Evolutionary conservation across 257 asterid genomes (phyloP).

Genomic region (Nicotiana noctiflora): DNA sequence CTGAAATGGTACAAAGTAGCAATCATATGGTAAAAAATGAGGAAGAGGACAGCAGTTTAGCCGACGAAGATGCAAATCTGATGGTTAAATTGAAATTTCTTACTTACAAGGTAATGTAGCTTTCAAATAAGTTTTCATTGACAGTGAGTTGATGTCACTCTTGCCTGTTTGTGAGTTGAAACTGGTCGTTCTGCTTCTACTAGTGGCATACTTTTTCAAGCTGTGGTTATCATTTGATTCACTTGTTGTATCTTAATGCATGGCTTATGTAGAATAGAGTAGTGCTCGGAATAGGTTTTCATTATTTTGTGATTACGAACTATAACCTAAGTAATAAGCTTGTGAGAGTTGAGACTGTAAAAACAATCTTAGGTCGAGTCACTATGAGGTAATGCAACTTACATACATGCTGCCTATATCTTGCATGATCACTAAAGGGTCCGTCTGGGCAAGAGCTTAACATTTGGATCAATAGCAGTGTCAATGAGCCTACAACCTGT

Average conservation of each 20-base stretch:
- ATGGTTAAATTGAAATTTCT: slow-evolving; percentile 97
- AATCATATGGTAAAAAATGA: slow-evolving; percentile 25
- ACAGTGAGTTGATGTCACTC: neutral
- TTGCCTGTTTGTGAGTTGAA: neutral
- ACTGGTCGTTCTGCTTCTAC: neutral
- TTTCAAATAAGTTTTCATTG: too few species aligned
- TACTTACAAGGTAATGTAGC: slow-evolving; percentile 66
- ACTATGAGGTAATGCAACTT: too few species aligned
- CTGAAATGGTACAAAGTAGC: slow-evolving; percentile 30
- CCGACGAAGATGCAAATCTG: slow-evolving; percentile 97
- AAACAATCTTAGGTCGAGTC: too few species aligned
- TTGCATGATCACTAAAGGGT: too few species aligned
- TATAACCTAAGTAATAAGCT: neutral
- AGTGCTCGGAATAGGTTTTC: neutral
- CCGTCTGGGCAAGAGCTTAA: too few species aligned
- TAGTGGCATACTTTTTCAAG: neutral
- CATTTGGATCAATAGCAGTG: too few species aligned
- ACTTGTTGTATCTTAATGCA: neutral
- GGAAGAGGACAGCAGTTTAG: slow-evolving; percentile 42
- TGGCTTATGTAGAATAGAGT: neutral
- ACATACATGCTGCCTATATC: too few species aligned
- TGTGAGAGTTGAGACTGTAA: too few species aligned
- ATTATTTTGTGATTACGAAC: neutral
- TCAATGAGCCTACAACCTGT: too few species aligned
- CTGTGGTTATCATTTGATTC: neutral